Base-by-base conservation (phyloP, 1,139 yeast genomes). In the Blastobotrys buckinghamii region DNA sequence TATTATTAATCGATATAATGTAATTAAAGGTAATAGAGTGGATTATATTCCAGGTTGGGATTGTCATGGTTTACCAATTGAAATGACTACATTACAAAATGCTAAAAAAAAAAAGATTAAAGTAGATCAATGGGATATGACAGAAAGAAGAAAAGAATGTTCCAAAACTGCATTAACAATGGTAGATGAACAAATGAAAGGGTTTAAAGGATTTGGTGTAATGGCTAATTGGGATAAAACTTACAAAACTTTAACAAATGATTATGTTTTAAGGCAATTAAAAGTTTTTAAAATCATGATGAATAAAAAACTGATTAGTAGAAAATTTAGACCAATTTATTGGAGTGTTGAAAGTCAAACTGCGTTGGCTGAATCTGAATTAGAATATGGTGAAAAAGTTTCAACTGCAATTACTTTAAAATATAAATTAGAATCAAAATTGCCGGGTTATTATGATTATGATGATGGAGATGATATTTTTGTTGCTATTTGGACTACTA, bases 51-150 rank as follows among this genome's bases (percentile, higher is more conserved):
- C 97, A 0, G 99, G 99, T 0, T 92, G 98, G 97, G 99, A 92
- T 65, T 92, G 98, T 62, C 99, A 92, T 69, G 99, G 99, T 0
- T 71, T 92, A 32, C 99, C 99, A 1, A 92, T 92, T 54, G 99
- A 92, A 65, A 73, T 87, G 65, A 88, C 88, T 58, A 95, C 95
- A 0, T 67, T 86, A 38, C 65, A 54, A 51, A 61, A 55, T 49
- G 69, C 62, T 49, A 63, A 62, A 45, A 73, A 69, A 54, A 65
- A 65, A 49, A 66, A 73, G 52, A 67, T 63, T 33, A 68, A 64
- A 30, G 61, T 66, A 1, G 60, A 64, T 24, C 64, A 52, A 42
- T 59, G 66, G 39, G 65, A 76, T 9, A 74, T 84, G 0, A 61
- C 70, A 24, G 81, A 82, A 45, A 76, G 86, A 13, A 74, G 97